Conservation (phyloP, 345 rosid genomes). For the Odontarrhena argentea region DNA sequence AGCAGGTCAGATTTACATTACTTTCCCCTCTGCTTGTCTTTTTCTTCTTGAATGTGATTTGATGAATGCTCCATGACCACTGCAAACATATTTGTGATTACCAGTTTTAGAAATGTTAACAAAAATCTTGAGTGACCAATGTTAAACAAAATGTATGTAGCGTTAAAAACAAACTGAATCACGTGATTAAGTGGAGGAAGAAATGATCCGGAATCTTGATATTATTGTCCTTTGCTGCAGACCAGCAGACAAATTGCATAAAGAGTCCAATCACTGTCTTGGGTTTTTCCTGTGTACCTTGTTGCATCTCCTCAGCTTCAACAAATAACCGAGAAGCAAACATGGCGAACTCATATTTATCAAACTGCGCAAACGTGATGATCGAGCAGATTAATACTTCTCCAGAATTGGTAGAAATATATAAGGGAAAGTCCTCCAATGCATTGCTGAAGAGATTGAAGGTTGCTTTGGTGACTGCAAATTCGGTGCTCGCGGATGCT, state of each 20-base stretch:
- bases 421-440: conserved; percentile 27
- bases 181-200: conserved; percentile 2
- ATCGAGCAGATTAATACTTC: conserved; percentile 39
- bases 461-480: conserved; percentile 33
- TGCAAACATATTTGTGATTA: conserved; percentile 10
- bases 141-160: conserved; percentile 13
- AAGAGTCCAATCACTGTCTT: conserved; percentile 17
- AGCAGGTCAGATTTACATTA: conserved; percentile 32
- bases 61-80: conserved; percentile 23
- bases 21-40: not conserved
- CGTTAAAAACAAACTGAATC: not conserved
- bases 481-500: conserved; percentile 40
- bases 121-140: not conserved
- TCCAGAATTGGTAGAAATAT: conserved; percentile 33
- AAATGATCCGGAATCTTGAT: conserved; percentile 22
- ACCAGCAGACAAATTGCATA: conserved; percentile 13
- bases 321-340: not conserved
- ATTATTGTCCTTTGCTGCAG: conserved; percentile 25
- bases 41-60: conserved; percentile 33
- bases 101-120: conserved; percentile 11
- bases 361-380: conserved; percentile 23
- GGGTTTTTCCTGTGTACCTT: conserved; percentile 8
- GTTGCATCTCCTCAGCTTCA: conserved; percentile 17
- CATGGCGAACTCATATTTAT: conserved; percentile 32
- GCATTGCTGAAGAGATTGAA: conserved; percentile 41